Percentiles rank a stretch among this genome's conserved stretches.
Conservation (phyloP, 352 stramenopile genomes). For the Phytophthora parvispora region DNA sequence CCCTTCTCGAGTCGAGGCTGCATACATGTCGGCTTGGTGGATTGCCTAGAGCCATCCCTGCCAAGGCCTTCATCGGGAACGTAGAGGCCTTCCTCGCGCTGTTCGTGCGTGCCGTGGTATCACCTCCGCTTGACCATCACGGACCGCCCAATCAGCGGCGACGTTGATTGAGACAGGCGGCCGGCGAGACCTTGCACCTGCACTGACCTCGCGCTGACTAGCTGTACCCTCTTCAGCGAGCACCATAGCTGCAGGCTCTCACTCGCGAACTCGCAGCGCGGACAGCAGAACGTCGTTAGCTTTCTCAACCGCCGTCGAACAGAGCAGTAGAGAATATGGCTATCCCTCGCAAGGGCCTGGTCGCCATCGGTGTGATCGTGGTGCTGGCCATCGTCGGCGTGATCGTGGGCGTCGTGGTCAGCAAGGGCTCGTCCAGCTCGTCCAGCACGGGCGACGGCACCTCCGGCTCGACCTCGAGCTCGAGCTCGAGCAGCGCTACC, state of each 20-base stretch:
- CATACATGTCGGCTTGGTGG: too few species aligned
- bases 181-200: neutral
- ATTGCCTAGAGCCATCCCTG: too few species aligned
- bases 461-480: slow-evolving; percentile 22
- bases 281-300: neutral
- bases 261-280: slow-evolving; percentile 30
- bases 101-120: slow-evolving; percentile 21
- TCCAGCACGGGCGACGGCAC: slow-evolving; percentile 30
- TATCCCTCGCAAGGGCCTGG: slow-evolving; percentile 34
- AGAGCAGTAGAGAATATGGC: slow-evolving; percentile 17
- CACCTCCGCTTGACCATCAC: neutral
- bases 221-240: too few species aligned
- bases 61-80: neutral
- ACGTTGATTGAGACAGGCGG: slow-evolving; percentile 19
- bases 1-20: too few species aligned
- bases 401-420: slow-evolving; percentile 48
- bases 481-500: slow-evolving; percentile 4
- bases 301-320: neutral
- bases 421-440: slow-evolving; percentile 24
- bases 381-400: slow-evolving; percentile 55
- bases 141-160: slow-evolving; percentile 7
- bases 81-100: slow-evolving; percentile 7
- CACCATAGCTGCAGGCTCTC: too few species aligned
- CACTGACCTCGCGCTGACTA: neutral
- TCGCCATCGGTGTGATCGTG: slow-evolving; percentile 50